These are phyloP conservation scores for Heterobasidion irregulare DNA, from an alignment of 1,284 basidiomycete species.

Conservation along the genomic window DNA sequence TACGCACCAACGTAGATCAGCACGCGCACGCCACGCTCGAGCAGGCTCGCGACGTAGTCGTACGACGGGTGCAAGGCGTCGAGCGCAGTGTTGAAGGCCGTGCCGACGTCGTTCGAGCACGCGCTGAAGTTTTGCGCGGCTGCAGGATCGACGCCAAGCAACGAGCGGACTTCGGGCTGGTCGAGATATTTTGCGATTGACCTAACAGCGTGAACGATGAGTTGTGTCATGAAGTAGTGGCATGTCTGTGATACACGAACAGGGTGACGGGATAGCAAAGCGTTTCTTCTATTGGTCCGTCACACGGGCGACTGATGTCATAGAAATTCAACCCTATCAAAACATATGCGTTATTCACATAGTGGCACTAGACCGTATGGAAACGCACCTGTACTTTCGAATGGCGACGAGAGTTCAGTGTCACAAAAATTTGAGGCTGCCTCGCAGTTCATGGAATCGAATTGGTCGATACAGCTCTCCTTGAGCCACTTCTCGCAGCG, in stretches of 20 bases:
- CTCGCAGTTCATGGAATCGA: constrained; percentile 30
- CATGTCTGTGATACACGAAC: constrained; percentile 16
- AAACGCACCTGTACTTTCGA: constrained; percentile 7
- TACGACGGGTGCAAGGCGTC: constrained; percentile 36
- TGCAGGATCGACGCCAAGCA: constrained; percentile 55
- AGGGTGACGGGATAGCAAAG: constrained; percentile 20
- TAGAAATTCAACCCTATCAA: constrained; percentile 24
- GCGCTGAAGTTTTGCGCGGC: constrained; percentile 37
- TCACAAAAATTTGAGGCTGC: constrained; percentile 31
- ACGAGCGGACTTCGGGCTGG: constrained; percentile 36
- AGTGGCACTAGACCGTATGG: constrained; percentile 11
- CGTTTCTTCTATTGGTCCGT: constrained; percentile 9
- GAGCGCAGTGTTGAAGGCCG: constrained; percentile 28
- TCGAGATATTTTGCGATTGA: constrained; percentile 46
- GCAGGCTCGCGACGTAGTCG: constrained; percentile 57
- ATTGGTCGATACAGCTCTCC: constrained; percentile 19
- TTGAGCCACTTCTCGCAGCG: constrained; percentile 22
- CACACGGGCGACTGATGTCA: constrained; percentile 19
- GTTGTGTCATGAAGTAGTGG: not conserved
- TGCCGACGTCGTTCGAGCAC: constrained; percentile 32
- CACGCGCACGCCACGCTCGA: constrained; percentile 67
- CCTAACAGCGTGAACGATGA: constrained; percentile 42
- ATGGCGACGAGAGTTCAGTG: constrained; percentile 11
- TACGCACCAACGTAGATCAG: constrained; percentile 69
- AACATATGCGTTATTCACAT: constrained; percentile 34